Percentiles rank a stretch among this genome's conserved stretches.
Evolutionary conservation across 352 stramenopile species (phyloP).

Genomic region (Phytophthora kernoviae): DNA sequence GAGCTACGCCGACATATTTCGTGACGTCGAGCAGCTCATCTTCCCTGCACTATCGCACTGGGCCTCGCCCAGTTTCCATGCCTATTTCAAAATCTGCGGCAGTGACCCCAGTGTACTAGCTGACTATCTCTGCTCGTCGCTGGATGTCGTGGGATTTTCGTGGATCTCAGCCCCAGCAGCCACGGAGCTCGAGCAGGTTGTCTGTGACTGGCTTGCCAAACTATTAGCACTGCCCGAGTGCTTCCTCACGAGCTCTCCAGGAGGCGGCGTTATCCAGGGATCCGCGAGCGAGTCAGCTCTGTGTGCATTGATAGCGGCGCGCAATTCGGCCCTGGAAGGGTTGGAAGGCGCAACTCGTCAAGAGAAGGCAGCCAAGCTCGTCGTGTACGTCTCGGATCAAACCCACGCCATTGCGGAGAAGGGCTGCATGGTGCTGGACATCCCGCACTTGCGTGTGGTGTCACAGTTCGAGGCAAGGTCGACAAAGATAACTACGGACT

Average conservation of each 20-base stretch:
- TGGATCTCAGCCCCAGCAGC: conserved; percentile 63
- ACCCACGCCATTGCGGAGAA: conserved; percentile 74
- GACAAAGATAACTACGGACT: conserved; percentile 60
- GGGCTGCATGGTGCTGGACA: conserved; percentile 68
- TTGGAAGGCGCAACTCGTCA: conserved; percentile 39
- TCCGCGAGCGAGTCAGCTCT: conserved; percentile 66
- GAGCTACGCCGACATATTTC: conserved; percentile 67
- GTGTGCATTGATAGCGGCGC: conserved; percentile 49
- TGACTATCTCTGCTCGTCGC: conserved; percentile 55
- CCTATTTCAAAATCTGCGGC: conserved; percentile 64
- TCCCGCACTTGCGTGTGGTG: conserved; percentile 59
- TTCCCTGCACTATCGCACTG: conserved; percentile 74
- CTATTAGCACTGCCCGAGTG: conserved; percentile 57
- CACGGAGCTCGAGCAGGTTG: conserved; percentile 72
- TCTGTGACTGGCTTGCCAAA: conserved; percentile 74
- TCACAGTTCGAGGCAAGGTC: conserved; percentile 49
- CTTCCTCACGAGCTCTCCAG: conserved; percentile 54
- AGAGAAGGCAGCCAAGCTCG: conserved; percentile 45
- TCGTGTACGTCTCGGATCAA: conserved; percentile 74
- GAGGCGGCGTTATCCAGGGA: conserved; percentile 72
- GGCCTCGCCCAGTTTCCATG: conserved; percentile 68
- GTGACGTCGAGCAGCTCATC: conserved; percentile 60
- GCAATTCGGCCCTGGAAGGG: conserved; percentile 41
- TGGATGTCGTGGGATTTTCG: conserved; percentile 69
- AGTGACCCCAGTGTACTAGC: conserved; percentile 59